These are phyloP conservation scores for Acacia confusa DNA, from an alignment of 306 rosid genomes.

Conservation along the genomic window DNA sequence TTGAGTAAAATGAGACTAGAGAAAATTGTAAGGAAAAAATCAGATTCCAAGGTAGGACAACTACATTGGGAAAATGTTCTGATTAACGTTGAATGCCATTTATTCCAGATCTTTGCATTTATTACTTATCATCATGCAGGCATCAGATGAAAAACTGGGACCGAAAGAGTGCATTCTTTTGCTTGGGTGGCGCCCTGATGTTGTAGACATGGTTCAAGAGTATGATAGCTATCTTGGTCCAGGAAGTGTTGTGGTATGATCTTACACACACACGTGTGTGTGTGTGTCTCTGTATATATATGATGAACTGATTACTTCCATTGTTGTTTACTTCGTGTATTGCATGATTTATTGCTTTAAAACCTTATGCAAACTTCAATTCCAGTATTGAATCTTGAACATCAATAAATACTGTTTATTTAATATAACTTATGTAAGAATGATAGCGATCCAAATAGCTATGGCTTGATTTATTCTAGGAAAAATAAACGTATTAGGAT, in stretches of 20 bases:
- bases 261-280: neutral
- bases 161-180: constrained; percentile 86
- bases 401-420: neutral
- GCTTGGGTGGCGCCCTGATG: constrained; percentile 91
- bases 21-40: constrained; percentile 51
- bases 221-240: constrained; percentile 98
- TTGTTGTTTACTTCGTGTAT: neutral
- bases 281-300: too few species aligned
- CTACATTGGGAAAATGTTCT: constrained; percentile 21
- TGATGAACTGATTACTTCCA: neutral
- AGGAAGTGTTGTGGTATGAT: constrained; percentile 85
- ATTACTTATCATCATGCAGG: constrained; percentile 45
- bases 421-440: neutral
- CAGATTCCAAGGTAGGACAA: constrained; percentile 75
- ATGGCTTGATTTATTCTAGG: too few species aligned
- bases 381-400: neutral
- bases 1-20: constrained; percentile 53
- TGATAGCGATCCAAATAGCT: too few species aligned
- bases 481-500: too few species aligned
- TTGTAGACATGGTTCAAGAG: constrained; percentile 83
- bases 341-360: neutral
- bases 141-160: constrained; percentile 68
- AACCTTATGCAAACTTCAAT: neutral
- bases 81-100: neutral
- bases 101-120: constrained; percentile 14